These are phyloP conservation scores for Asclepias syriaca DNA, from an alignment of 257 asterid species.

Conservation along the genomic window DNA sequence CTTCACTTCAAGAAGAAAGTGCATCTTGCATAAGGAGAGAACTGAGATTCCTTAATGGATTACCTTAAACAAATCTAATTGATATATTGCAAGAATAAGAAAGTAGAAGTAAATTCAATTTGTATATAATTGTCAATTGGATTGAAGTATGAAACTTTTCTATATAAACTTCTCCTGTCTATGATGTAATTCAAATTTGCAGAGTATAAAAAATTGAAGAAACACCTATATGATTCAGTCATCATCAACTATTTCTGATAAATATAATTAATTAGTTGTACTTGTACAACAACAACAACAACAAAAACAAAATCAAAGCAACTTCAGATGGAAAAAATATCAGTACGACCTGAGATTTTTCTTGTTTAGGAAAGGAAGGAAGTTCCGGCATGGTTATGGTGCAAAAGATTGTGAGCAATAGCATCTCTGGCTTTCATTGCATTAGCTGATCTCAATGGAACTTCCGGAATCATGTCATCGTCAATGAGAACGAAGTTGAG, in stretches of 20 bases:
- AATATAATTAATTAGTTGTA: background rate
- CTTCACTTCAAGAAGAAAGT: background rate
- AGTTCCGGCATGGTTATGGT: conserved; percentile 88
- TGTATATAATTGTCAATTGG: background rate
- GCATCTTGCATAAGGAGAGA: background rate
- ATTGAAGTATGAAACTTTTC: conserved; percentile 16
- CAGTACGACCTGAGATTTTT: background rate
- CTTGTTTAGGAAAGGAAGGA: conserved; percentile 49
- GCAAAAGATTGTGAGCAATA: conserved; percentile 82
- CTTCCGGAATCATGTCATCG: conserved; percentile 77
- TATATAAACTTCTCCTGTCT: conserved; percentile 14
- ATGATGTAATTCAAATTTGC: conserved; percentile 14
- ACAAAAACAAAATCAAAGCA: conserved; percentile 14
- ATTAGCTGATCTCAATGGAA: conserved; percentile 51
- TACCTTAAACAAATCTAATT: background rate
- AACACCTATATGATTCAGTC: background rate
- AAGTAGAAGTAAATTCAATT: background rate
- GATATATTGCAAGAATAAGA: background rate
- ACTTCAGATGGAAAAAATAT: background rate
- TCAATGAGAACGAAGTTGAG: conserved; percentile 61
- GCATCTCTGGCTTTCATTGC: conserved; percentile 73
- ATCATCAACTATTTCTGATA: conserved; percentile 7
- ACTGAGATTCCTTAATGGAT: background rate
- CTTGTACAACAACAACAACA: conserved; percentile 16
- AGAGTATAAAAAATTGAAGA: background rate